Evolutionary conservation across 2,329 filamentous ascomycete genomes (phyloP), one percentile per base, ranked within the genome.

Genomic region (Magnaporthales sp.): DNA sequence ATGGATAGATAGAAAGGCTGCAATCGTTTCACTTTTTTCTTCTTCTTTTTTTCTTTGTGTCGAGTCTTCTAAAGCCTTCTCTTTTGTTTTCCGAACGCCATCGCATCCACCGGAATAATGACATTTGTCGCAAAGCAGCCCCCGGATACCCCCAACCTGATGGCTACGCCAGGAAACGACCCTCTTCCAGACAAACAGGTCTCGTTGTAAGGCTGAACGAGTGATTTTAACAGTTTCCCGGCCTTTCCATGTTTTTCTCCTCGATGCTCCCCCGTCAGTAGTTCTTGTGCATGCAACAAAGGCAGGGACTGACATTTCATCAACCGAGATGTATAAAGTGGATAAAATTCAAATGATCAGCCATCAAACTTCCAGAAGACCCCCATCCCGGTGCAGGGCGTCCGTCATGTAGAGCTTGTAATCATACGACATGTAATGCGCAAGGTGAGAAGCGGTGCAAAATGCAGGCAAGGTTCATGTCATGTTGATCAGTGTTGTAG

Each of bases 1-100:
- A 26, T 56, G n/a, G 27, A 26, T 24, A 58, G 22, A 4, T 56
- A 24, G 54, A 11, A 38, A 19, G 32, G 32, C 32, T 38, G 22
- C 10, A 24, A 29, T 60, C 24, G 56, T 60, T 60, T 60, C 26
- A 60, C 10, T 2, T 60, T 1, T 60, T 13, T 51, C 38, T 51
- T 51, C n/a, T 51, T 15, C 7, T 15, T 58, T 58, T 58, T 58
- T 11, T 11, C 19, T 51, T 38, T 13, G 7, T 26, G 24, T 22
- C 54, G 11, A 26, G 24, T 27, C 24, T 46, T 60, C 24, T 60
- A 26, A 15, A 29, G 29, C 22, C 56, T 27, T 13, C 29, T 27
- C 24, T 60, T 60, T 60, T 60, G 56, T 60, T 60, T 60, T 60
- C 56, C 56, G 24, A 60, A 60, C 56, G 56, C 56, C 56, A 60